These are phyloP conservation scores for Lactifluus rugatus DNA, from an alignment of 768 basidiomycete genomes.

Conservation along the genomic window DNA sequence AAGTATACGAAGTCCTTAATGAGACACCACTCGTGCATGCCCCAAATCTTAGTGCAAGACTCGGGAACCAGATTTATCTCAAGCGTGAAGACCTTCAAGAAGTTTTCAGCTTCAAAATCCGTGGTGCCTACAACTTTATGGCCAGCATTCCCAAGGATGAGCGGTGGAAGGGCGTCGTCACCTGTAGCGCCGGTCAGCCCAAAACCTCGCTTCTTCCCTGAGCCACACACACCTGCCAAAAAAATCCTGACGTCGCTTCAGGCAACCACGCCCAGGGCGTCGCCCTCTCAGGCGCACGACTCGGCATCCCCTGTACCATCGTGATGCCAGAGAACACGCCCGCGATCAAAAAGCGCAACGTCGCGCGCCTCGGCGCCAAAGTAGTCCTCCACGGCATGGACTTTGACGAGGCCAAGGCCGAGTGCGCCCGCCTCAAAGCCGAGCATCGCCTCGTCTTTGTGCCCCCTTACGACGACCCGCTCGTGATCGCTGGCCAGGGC, in stretches of 20 bases:
- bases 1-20: slow-evolving; percentile 81
- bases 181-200: slow-evolving; percentile 90
- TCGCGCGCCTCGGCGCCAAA: slow-evolving; percentile 89
- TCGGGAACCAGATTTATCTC: slow-evolving; percentile 91
- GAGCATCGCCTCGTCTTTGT: slow-evolving; percentile 78
- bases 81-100: slow-evolving; percentile 96
- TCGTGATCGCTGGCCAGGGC: slow-evolving; percentile 95
- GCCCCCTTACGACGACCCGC: slow-evolving; percentile 94
- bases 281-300: slow-evolving; percentile 81
- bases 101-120: slow-evolving; percentile 98
- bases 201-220: not conserved
- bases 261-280: slow-evolving; percentile 99
- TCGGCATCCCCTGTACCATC: slow-evolving; percentile 93
- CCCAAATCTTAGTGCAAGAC: slow-evolving; percentile 71
- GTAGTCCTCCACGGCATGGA: slow-evolving; percentile 86
- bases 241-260: slow-evolving; percentile 27
- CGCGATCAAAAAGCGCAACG: slow-evolving; percentile 91
- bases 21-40: slow-evolving; percentile 88
- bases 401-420: slow-evolving; percentile 93
- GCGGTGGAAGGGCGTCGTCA: slow-evolving; percentile 94
- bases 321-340: slow-evolving; percentile 97
- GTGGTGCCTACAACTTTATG: slow-evolving; percentile 99
- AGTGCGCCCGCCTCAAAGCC: slow-evolving; percentile 79
- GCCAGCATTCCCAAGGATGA: slow-evolving; percentile 79
- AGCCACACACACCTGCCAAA: slow-evolving; percentile 1